Evolutionary conservation across 495 filamentous ascomycete species (phyloP).

Genomic region (Aspergillus ellipticus): DNA sequence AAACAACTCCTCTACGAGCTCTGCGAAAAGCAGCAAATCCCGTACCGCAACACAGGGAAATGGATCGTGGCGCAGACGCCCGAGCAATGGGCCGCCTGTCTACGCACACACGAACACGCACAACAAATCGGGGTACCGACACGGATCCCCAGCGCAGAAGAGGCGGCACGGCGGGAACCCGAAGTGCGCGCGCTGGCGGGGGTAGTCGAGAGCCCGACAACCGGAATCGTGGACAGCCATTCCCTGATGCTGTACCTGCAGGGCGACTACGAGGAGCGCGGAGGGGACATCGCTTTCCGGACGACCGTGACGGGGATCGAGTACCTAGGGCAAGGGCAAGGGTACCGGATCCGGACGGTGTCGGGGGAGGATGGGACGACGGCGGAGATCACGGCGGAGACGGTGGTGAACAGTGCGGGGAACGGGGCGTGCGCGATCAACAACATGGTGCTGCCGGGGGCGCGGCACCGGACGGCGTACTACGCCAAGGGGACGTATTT

Average conservation of each 20-base stretch:
- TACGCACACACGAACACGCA: slow-evolving; percentile 65
- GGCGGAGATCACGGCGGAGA: slow-evolving; percentile 64
- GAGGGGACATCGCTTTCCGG: slow-evolving; percentile 67
- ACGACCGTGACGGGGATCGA: slow-evolving; percentile 58
- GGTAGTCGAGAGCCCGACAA: slow-evolving; percentile 75
- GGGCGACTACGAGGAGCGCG: slow-evolving; percentile 70
- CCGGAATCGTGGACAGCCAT: slow-evolving; percentile 90
- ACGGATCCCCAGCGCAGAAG: slow-evolving; percentile 57
- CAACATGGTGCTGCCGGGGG: slow-evolving; percentile 72
- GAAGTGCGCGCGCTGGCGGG: slow-evolving; percentile 65
- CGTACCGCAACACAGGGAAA: slow-evolving; percentile 75
- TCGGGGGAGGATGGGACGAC: slow-evolving; percentile 39
- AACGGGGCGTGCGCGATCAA: slow-evolving; percentile 70
- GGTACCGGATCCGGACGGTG: slow-evolving; percentile 54
- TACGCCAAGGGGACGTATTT: slow-evolving; percentile 98
- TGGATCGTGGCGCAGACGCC: slow-evolving; percentile 89
- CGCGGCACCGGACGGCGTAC: slow-evolving; percentile 55
- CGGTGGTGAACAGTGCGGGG: slow-evolving; percentile 82
- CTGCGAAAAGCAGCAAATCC: slow-evolving; percentile 63
- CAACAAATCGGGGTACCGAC: slow-evolving; percentile 66
- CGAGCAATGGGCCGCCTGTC: slow-evolving; percentile 61
- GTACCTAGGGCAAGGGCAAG: slow-evolving; percentile 45
- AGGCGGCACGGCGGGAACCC: slow-evolving; percentile 66
- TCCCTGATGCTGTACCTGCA: slow-evolving; percentile 75
- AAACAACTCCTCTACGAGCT: slow-evolving; percentile 73